Evolutionary conservation across 768 basidiomycete species (phyloP).

Genomic region (Lactarius trivialis): DNA sequence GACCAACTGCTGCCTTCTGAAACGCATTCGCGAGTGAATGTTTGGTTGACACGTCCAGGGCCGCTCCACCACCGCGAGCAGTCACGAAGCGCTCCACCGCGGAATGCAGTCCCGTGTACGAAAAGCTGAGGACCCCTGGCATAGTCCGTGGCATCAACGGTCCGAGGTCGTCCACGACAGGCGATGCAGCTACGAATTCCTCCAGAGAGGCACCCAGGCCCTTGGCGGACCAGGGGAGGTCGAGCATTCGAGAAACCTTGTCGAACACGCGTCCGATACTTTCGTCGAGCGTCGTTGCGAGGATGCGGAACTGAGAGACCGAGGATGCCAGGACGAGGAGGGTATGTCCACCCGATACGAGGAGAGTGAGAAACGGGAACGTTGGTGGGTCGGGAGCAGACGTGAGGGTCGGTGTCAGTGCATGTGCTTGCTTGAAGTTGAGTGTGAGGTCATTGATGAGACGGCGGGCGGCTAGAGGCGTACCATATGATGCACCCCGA

Average conservation of each 20-base stretch:
- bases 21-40: slow-evolving; percentile 61
- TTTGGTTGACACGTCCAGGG: slow-evolving; percentile 35
- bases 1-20: slow-evolving; percentile 61
- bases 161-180: slow-evolving; percentile 22
- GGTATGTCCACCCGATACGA: slow-evolving; percentile 94
- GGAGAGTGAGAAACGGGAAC: slow-evolving; percentile 84
- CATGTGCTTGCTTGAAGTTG: slow-evolving; percentile 77
- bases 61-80: slow-evolving; percentile 34
- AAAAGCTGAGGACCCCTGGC: slow-evolving; percentile 57
- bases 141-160: slow-evolving; percentile 41
- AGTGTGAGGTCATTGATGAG: slow-evolving; percentile 7
- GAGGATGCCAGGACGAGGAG: slow-evolving; percentile 72
- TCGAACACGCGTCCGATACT: slow-evolving; percentile 79
- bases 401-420: slow-evolving; percentile 29
- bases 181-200: slow-evolving; percentile 43
- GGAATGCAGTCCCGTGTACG: slow-evolving; percentile 73
- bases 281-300: slow-evolving; percentile 71
- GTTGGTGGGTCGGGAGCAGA: slow-evolving; percentile 34
- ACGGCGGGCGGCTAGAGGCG: slow-evolving; percentile 14
- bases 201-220: slow-evolving; percentile 84
- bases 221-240: slow-evolving; percentile 52
- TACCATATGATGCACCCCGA: slow-evolving; percentile 97
- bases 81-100: slow-evolving; percentile 54
- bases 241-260: slow-evolving; percentile 68
- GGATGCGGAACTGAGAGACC: slow-evolving; percentile 49